Conservation (phyloP, 2,329 filamentous ascomycete genomes). For the Pezicula radicicola region DNA sequence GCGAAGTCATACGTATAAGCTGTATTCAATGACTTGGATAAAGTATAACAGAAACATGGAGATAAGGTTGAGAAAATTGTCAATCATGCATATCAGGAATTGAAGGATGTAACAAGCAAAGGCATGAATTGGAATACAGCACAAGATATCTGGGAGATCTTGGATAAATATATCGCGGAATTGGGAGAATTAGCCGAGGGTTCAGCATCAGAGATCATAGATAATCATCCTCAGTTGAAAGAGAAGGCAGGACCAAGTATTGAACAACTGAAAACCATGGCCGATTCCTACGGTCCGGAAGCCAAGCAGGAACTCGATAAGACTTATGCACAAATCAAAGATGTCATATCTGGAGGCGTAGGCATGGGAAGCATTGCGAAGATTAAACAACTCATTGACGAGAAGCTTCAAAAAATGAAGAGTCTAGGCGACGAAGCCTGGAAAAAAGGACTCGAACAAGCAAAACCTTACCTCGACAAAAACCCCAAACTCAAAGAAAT, state of each 20-base stretch:
- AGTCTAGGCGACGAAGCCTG: constrained; percentile 70
- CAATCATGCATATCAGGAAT: constrained; percentile 62
- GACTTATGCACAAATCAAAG: constrained; percentile 64
- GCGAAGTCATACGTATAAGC: constrained; percentile 65
- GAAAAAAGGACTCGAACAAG: constrained; percentile 68
- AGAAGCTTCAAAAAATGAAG: constrained; percentile 65
- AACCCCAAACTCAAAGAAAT: constrained; percentile 73
- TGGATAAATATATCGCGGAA: constrained; percentile 58
- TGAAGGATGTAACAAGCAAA: constrained; percentile 57
- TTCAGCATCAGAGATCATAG: constrained; percentile 60
- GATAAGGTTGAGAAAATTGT: constrained; percentile 70
- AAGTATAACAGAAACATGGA: constrained; percentile 62
- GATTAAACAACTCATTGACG: constrained; percentile 57
- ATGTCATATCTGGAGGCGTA: constrained; percentile 61
- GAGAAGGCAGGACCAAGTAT: constrained; percentile 67
- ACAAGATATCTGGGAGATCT: constrained; percentile 55
- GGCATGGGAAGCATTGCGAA: constrained; percentile 49
- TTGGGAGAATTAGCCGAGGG: constrained; percentile 61
- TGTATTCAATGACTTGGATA: constrained; percentile 69
- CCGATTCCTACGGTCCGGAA: constrained; percentile 69
- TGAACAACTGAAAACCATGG: constrained; percentile 66
- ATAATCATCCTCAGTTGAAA: constrained; percentile 72
- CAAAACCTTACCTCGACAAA: constrained; percentile 71
- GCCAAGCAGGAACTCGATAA: constrained; percentile 74
- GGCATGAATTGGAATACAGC: constrained; percentile 63